Evolutionary conservation across 2,329 filamentous ascomycete genomes (phyloP).

Genomic region (Aspergillus nomiae): DNA sequence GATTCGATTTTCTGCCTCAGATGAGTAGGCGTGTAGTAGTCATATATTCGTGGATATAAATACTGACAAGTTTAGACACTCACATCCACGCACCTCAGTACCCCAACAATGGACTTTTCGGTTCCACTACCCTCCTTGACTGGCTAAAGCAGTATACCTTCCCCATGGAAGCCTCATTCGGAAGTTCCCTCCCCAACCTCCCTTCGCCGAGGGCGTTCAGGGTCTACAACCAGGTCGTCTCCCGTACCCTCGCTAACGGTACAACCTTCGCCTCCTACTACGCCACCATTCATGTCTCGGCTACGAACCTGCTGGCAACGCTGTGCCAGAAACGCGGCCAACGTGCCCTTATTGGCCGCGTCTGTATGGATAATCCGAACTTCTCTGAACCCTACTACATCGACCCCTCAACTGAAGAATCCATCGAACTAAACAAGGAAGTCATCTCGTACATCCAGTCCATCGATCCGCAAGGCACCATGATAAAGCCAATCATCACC

Average conservation of each 20-base stretch:
- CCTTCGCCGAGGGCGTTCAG: slow-evolving; percentile 30
- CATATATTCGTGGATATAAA: background rate
- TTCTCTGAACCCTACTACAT: slow-evolving; percentile 76
- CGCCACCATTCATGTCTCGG: slow-evolving; percentile 80
- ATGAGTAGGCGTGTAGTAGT: no score
- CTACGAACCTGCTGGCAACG: slow-evolving; percentile 88
- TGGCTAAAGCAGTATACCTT: slow-evolving; percentile 97
- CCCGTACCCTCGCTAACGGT: slow-evolving; percentile 80
- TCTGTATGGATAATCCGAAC: slow-evolving; percentile 81
- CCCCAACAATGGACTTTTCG: slow-evolving; percentile 91
- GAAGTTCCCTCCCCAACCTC: slow-evolving; percentile 29
- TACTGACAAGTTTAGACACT: slow-evolving; percentile 64
- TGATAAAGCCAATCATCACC: slow-evolving; percentile 80
- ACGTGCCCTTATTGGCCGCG: slow-evolving; percentile 84
- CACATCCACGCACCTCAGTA: slow-evolving; percentile 96
- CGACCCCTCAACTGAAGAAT: slow-evolving; percentile 66
- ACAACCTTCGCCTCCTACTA: slow-evolving; percentile 96
- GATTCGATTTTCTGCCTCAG: background rate
- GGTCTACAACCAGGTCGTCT: slow-evolving; percentile 77
- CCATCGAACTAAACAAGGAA: slow-evolving; percentile 58
- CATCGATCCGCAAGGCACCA: slow-evolving; percentile 63
- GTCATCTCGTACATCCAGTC: slow-evolving; percentile 66
- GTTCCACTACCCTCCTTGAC: slow-evolving; percentile 86
- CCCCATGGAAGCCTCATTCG: slow-evolving; percentile 80
- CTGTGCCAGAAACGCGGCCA: slow-evolving; percentile 81